Conservation (phyloP, 805 yeast genomes). For the Yarrowia yakushimensis region DNA sequence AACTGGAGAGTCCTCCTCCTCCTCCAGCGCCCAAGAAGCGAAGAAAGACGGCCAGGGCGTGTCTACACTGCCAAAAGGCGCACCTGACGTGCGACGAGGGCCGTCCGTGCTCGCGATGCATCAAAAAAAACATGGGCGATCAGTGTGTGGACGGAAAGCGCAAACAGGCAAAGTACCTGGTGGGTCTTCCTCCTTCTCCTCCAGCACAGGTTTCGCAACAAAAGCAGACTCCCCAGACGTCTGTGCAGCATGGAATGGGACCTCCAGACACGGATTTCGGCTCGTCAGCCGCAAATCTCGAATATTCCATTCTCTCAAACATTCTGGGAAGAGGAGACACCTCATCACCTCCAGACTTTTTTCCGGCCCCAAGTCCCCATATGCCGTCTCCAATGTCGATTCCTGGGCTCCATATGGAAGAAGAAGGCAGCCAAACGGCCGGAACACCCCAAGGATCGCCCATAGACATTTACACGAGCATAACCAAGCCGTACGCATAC, state of each 20-base stretch:
- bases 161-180: slow-evolving; percentile 65
- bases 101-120: slow-evolving; percentile 76
- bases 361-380: slow-evolving; percentile 22
- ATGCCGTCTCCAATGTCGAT: slow-evolving; percentile 13
- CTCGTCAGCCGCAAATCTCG: slow-evolving; percentile 39
- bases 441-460: slow-evolving; percentile 31
- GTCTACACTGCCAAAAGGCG: slow-evolving; percentile 80
- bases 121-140: slow-evolving; percentile 55
- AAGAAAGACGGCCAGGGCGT: slow-evolving; percentile 75
- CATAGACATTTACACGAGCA: slow-evolving; percentile 58
- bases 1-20: slow-evolving; percentile 4
- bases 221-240: not conserved
- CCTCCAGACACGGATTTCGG: slow-evolving; percentile 34
- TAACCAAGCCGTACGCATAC: slow-evolving; percentile 58
- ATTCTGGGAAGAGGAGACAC: slow-evolving; percentile 31
- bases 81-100: slow-evolving; percentile 82
- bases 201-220: not conserved
- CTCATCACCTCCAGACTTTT: slow-evolving; percentile 16
- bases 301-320: slow-evolving; percentile 38
- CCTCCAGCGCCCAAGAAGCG: slow-evolving; percentile 33
- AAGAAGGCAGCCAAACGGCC: not conserved
- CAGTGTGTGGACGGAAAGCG: slow-evolving; percentile 85
- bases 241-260: not conserved
- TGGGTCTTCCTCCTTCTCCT: slow-evolving; percentile 49
- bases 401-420: slow-evolving; percentile 24